Evolutionary conservation across 2,329 filamentous ascomycete genomes (phyloP).

Genomic region (Ascochyta clinopodiicola): DNA sequence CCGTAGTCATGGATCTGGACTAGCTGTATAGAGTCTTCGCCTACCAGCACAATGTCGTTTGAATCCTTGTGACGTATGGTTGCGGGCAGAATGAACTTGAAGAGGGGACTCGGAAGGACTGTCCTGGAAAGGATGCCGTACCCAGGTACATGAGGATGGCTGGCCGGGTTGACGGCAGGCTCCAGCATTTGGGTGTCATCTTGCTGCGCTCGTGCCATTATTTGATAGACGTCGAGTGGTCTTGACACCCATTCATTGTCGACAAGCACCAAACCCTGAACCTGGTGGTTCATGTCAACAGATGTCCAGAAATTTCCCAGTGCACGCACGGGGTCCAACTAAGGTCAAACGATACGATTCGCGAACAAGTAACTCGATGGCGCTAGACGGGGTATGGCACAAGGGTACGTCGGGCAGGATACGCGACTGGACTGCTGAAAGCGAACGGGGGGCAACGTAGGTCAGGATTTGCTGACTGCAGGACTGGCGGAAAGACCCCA

Average conservation of each 20-base stretch:
- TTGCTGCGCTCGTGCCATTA: slow-evolving; percentile 47
- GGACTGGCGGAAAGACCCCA: not conserved
- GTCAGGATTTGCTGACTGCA: slow-evolving; percentile 20
- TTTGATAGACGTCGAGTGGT: slow-evolving; percentile 50
- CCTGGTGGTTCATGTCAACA: slow-evolving; percentile 36
- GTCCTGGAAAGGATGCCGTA: slow-evolving; percentile 82
- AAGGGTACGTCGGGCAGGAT: slow-evolving; percentile 17
- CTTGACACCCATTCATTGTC: slow-evolving; percentile 46
- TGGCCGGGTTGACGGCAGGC: slow-evolving; percentile 35
- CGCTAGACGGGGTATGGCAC: slow-evolving; percentile 10
- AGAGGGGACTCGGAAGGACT: slow-evolving; percentile 74
- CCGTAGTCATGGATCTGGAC: slow-evolving; percentile 74
- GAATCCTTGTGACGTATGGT: slow-evolving; percentile 71
- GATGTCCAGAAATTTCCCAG: not conserved
- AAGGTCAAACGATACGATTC: not conserved
- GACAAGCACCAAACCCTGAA: slow-evolving; percentile 36
- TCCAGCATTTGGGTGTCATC: slow-evolving; percentile 36
- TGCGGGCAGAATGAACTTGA: slow-evolving; percentile 80
- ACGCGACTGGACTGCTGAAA: slow-evolving; percentile 16
- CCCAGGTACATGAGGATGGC: slow-evolving; percentile 53
- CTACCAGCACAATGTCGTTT: slow-evolving; percentile 87
- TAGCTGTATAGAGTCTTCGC: slow-evolving; percentile 81
- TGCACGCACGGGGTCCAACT: not conserved
- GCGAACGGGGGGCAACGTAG: slow-evolving; percentile 16
- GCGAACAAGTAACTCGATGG: slow-evolving; percentile 2